A percentile compares a stretch with the other conserved stretches of the same genome.
Evolutionary conservation across 108 stramenopile genomes (phyloP).

Genomic region (Pseudonitzschia multistriata): DNA sequence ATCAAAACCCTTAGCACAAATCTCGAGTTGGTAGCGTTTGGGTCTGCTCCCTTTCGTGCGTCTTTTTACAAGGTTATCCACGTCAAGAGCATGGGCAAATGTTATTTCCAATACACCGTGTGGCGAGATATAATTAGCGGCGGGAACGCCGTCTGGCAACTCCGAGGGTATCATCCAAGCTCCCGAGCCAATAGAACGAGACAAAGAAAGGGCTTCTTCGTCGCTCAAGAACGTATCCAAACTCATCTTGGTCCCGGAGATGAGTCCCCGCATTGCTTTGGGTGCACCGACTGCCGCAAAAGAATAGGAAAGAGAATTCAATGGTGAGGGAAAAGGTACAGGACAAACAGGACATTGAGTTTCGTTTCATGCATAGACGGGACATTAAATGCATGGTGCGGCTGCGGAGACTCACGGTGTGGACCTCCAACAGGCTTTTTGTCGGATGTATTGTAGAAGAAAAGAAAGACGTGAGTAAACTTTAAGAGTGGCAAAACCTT

Average conservation of each 20-base stretch:
- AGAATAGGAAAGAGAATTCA: too few species aligned
- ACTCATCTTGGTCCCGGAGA: conserved; percentile 64
- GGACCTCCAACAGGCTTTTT: conserved; percentile 54
- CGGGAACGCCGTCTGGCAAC: conserved; percentile 22
- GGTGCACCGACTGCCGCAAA: conserved; percentile 40
- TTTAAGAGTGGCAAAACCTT: neutral
- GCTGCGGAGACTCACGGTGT: conserved; percentile 17
- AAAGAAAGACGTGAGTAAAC: neutral
- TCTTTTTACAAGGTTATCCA: conserved; percentile 8
- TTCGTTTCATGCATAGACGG: too few species aligned
- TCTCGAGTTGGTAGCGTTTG: conserved; percentile 15
- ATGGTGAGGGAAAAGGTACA: too few species aligned
- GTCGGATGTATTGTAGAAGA: too few species aligned
- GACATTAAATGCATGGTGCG: too few species aligned
- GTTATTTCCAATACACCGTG: conserved; percentile 24
- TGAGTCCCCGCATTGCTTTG: conserved; percentile 39
- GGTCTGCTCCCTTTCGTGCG: conserved; percentile 15
- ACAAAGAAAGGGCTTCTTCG: conserved; percentile 46
- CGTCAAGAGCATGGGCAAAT: conserved; percentile 3
- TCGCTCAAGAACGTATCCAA: conserved; percentile 52
- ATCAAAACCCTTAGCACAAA: neutral
- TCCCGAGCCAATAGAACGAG: conserved; percentile 52
- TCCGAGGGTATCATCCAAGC: conserved; percentile 54
- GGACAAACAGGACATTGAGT: too few species aligned
- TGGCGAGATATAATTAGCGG: conserved; percentile 17